Evolutionary conservation across 768 basidiomycete genomes (phyloP).

Genomic region (Serendipita sp.): DNA sequence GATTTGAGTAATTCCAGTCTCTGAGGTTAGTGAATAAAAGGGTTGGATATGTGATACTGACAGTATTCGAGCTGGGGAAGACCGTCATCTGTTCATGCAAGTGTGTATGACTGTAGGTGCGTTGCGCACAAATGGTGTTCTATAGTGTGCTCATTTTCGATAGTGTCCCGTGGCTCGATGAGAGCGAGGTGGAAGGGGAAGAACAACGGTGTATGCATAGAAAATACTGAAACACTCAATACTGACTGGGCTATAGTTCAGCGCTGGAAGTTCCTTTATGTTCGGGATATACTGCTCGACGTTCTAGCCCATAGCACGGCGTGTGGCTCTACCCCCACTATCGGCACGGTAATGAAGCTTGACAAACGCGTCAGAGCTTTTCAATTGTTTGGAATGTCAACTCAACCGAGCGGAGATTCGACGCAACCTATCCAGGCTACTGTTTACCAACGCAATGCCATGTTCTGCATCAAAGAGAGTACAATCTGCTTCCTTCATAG

Average conservation of each 20-base stretch:
- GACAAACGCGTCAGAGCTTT: background rate
- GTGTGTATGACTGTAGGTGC: background rate
- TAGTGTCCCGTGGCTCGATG: background rate
- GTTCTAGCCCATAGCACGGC: background rate
- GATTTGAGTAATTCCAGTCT: background rate
- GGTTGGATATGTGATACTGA: background rate
- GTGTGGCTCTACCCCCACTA: background rate
- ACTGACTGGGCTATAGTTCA: background rate
- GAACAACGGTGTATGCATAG: background rate
- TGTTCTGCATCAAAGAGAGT: conserved; percentile 5
- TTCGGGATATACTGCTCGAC: background rate
- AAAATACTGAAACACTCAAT: background rate
- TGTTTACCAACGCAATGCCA: background rate
- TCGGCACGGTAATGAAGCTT: background rate
- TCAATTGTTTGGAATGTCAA: background rate
- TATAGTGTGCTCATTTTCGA: background rate
- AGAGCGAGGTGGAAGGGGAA: background rate
- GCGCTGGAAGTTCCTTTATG: background rate
- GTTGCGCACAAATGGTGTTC: background rate
- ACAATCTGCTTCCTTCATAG: background rate
- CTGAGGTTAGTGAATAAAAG: background rate
- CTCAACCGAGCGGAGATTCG: background rate
- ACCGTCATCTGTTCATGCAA: background rate
- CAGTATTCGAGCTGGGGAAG: background rate
- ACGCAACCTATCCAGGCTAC: background rate